Percentiles rank a stretch among this genome's conserved stretches.
Conservation (phyloP, 2,329 filamentous ascomycete genomes). For the Sclerotinia trifoliorum region DNA sequence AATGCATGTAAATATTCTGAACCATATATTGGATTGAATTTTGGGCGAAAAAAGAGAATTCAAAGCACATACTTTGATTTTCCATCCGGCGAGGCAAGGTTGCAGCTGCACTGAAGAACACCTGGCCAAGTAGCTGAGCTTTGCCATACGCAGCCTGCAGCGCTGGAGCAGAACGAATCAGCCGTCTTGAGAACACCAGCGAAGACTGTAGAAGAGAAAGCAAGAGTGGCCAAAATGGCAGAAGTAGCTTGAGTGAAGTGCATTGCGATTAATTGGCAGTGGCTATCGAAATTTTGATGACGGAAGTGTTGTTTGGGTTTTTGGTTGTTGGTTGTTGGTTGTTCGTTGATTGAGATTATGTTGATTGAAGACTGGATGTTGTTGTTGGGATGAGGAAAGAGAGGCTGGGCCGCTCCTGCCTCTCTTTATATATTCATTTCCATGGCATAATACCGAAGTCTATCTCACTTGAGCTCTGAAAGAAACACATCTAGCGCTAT, state of each 20-base stretch:
- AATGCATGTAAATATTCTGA: neutral
- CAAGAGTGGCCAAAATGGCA: constrained; percentile 17
- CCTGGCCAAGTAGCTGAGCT: neutral
- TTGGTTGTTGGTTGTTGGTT: neutral
- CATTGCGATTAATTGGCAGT: constrained; percentile 1
- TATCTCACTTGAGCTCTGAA: neutral
- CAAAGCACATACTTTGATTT: neutral
- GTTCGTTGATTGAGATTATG: neutral
- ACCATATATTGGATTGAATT: neutral
- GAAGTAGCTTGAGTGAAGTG: constrained; percentile 9
- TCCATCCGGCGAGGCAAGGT: neutral
- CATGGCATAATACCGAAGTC: neutral
- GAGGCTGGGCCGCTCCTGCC: neutral
- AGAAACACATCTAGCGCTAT: neutral
- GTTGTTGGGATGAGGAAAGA: constrained; percentile 13
- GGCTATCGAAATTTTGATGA: neutral
- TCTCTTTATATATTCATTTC: constrained; percentile 12
- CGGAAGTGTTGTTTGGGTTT: neutral
- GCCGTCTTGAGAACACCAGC: neutral
- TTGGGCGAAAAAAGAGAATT: neutral
- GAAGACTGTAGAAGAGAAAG: constrained; percentile 7
- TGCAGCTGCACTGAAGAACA: constrained; percentile 17
- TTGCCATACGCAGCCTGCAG: constrained; percentile 8
- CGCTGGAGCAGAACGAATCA: constrained; percentile 1
- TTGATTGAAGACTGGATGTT: constrained; percentile 4